A percentile compares a stretch with the other conserved stretches of the same genome.
phyloP scores from a whole-genome alignment of 441 rosid genomes.

The Mallotus japonicus region DNA sequence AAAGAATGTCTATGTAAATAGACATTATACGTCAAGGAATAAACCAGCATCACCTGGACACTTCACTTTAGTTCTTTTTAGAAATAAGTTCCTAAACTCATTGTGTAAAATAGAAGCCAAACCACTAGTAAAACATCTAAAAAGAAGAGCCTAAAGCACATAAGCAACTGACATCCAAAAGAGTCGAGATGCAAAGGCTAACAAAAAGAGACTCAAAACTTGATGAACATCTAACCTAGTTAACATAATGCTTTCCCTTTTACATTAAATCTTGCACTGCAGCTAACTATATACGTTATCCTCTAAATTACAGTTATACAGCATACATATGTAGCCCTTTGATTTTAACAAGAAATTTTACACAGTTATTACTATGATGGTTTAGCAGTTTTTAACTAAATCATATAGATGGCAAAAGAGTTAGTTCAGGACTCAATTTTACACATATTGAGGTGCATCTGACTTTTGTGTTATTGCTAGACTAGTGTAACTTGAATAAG shows the following conservation, averaged over 20 bases:
- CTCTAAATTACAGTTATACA: too few relatives aligned
- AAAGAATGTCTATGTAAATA: constrained; percentile 3
- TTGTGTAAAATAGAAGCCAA: constrained; percentile 76
- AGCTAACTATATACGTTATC: constrained; percentile 75
- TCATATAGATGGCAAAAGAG: background rate
- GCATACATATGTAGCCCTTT: background rate
- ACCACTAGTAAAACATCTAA: constrained; percentile 94
- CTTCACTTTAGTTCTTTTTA: constrained; percentile 57
- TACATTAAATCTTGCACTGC: constrained; percentile 53
- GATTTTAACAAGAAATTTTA: background rate
- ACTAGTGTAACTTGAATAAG: too few relatives aligned
- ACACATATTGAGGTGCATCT: too few relatives aligned
- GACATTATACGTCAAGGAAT: constrained; percentile 70
- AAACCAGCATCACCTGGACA: constrained; percentile 94
- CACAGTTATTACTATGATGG: background rate
- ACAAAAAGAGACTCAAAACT: constrained; percentile 4
- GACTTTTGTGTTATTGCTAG: too few relatives aligned
- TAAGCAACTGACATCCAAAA: background rate
- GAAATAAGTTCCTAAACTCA: constrained; percentile 60
- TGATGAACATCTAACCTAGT: constrained; percentile 44
- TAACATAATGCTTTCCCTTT: background rate
- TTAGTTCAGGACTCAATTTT: background rate
- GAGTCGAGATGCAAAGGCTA: background rate
- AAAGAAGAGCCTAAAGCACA: constrained; percentile 68
- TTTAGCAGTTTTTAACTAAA: constrained; percentile 1